These are phyloP conservation scores for Planoprotostelium fungivorum DNA, from an alignment of 78 protist species.

Conservation along the genomic window DNA sequence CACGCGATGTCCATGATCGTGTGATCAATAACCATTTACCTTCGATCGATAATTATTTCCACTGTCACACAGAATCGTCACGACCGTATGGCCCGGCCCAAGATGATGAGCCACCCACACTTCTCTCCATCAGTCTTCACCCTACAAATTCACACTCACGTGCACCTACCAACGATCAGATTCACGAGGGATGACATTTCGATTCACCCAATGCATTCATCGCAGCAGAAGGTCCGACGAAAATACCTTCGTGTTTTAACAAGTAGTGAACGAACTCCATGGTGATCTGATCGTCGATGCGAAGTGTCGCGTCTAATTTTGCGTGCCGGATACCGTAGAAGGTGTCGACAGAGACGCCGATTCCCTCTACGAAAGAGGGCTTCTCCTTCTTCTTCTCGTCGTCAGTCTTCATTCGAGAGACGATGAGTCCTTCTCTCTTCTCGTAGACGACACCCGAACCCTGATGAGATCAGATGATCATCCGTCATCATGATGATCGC, in stretches of 20 bases:
- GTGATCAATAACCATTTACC: neutral
- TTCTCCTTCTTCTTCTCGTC: conserved; percentile 14
- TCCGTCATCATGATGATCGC: too few species aligned
- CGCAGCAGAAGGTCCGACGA: conserved; percentile 75
- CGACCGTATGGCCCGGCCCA: neutral
- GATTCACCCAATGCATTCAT: conserved; percentile 66
- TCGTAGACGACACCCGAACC: conserved; percentile 19
- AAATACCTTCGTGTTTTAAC: conserved; percentile 67
- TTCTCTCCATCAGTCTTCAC: too few species aligned
- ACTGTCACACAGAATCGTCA: neutral
- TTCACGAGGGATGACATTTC: neutral
- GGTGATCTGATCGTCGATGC: conserved; percentile 64
- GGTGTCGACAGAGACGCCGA: conserved; percentile 6
- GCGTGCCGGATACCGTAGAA: conserved; percentile 15
- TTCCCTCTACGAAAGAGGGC: conserved; percentile 46
- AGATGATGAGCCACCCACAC: neutral
- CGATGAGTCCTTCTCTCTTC: conserved; percentile 2
- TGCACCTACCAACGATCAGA: neutral
- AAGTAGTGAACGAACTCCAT: conserved; percentile 71
- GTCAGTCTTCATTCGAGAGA: neutral
- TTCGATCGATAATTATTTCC: neutral
- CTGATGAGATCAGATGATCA: too few species aligned
- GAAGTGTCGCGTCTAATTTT: conserved; percentile 45
- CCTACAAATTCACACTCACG: too few species aligned
- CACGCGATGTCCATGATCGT: too few species aligned